Percentiles rank a stretch among this genome's conserved stretches.
Conservation (phyloP, 1,284 basidiomycete species). For the Moniliophthora roreri region DNA sequence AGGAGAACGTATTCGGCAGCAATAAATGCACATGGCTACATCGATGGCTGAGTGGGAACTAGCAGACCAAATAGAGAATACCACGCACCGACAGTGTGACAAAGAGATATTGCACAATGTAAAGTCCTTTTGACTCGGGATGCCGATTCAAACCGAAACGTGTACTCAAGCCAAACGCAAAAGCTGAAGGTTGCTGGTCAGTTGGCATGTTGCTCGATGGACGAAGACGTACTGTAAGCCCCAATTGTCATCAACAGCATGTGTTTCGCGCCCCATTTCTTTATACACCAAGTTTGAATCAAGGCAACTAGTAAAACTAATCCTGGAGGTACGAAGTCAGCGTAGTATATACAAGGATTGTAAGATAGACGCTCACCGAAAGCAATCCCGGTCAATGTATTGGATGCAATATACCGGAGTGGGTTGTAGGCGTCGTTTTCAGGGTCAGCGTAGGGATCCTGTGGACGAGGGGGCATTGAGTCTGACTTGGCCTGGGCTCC, state of each 20-base stretch:
- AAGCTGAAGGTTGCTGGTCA: slow-evolving; percentile 32
- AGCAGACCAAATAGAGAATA: slow-evolving; percentile 10
- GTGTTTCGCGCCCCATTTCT: slow-evolving; percentile 53
- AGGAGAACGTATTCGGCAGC: slow-evolving; percentile 72
- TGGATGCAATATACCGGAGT: slow-evolving; percentile 60
- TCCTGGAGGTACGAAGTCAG: no score
- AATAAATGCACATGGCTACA: slow-evolving; percentile 73
- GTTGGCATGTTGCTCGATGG: background rate
- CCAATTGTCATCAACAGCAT: slow-evolving; percentile 71
- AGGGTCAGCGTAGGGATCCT: slow-evolving; percentile 51
- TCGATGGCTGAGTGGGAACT: background rate
- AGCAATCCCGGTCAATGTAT: slow-evolving; percentile 54
- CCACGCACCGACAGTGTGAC: slow-evolving; percentile 59
- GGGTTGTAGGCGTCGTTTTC: slow-evolving; percentile 56
- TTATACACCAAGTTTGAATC: slow-evolving; percentile 46
- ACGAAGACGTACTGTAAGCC: slow-evolving; percentile 45
- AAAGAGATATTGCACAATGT: slow-evolving; percentile 62
- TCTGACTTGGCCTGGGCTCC: background rate
- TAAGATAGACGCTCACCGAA: slow-evolving; percentile 38
- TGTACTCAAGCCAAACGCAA: slow-evolving; percentile 49
- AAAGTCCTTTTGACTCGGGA: slow-evolving; percentile 47
- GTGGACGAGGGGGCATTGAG: slow-evolving; percentile 25
- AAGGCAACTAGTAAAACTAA: slow-evolving; percentile 54
- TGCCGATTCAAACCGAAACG: slow-evolving; percentile 48
- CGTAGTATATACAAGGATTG: no score